Evolutionary conservation across 1,139 yeast species (phyloP).

Genomic region (Scheffersomyces parashehatae): DNA sequence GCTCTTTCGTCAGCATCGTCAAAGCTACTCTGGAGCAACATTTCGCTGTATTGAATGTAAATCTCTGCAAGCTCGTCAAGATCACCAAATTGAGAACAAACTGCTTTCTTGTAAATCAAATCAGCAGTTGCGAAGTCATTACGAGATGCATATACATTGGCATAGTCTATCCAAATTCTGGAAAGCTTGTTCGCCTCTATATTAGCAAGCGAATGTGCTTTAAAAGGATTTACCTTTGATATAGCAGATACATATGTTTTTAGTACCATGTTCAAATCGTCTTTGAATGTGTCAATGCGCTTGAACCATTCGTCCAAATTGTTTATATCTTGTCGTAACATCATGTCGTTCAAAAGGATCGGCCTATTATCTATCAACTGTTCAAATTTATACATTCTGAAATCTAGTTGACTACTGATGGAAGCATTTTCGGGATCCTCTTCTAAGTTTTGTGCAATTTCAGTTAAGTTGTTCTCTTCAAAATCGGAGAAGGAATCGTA

Average conservation of each 20-base stretch:
- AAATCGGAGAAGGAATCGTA: conserved; percentile 67
- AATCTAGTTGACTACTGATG: conserved; percentile 33
- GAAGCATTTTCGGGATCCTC: conserved; percentile 12
- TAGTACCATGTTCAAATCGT: conserved; percentile 42
- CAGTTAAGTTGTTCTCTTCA: conserved; percentile 52
- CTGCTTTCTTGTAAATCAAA: conserved; percentile 62
- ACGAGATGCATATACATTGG: conserved; percentile 58
- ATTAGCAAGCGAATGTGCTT: conserved; percentile 34
- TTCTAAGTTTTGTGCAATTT: conserved; percentile 27
- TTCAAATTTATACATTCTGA: conserved; percentile 55
- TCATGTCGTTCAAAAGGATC: conserved; percentile 62
- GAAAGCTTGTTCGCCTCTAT: conserved; percentile 39
- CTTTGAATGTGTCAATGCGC: conserved; percentile 48
- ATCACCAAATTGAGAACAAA: conserved; percentile 66
- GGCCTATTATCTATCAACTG: conserved; percentile 55
- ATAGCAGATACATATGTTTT: conserved; percentile 68
- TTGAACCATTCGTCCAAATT: conserved; percentile 70
- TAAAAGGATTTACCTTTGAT: conserved; percentile 63
- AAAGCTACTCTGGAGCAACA: conserved; percentile 24
- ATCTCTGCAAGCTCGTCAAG: conserved; percentile 66
- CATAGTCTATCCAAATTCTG: conserved; percentile 70
- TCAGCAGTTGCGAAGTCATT: conserved; percentile 63
- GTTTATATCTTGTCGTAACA: conserved; percentile 62
- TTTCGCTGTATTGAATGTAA: conserved; percentile 76
- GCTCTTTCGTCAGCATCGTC: conserved; percentile 55